These are phyloP conservation scores for Plicaturopsis crispa DNA, from an alignment of 768 basidiomycete species.

Conservation along the genomic window DNA sequence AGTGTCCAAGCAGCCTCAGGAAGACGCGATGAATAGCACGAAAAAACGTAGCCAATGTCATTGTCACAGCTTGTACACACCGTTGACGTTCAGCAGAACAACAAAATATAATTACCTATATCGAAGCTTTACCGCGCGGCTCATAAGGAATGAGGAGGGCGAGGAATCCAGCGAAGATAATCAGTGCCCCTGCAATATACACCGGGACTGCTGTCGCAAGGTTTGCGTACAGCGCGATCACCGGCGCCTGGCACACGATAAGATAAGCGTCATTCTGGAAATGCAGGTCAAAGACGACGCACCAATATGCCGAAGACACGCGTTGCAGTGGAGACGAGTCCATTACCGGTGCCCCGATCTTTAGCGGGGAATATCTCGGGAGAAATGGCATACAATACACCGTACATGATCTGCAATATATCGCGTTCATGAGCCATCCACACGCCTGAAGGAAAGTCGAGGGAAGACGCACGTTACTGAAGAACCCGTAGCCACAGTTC, in stretches of 20 bases:
- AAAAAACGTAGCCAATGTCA: no score
- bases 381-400: constrained; percentile 64
- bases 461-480: constrained; percentile 38
- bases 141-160: constrained; percentile 66
- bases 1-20: no score
- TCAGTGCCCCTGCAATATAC: constrained; percentile 60
- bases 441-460: constrained; percentile 1
- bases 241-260: constrained; percentile 40
- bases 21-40: no score
- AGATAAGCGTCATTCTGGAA: not conserved
- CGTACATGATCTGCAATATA: constrained; percentile 55
- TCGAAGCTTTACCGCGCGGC: constrained; percentile 64
- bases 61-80: no score
- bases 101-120: no score
- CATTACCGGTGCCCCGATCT: constrained; percentile 68
- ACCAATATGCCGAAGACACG: constrained; percentile 68
- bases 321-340: constrained; percentile 49
- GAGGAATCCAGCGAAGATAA: constrained; percentile 52
- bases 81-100: no score
- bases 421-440: constrained; percentile 1
- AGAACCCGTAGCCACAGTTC: constrained; percentile 74
- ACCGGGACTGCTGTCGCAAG: constrained; percentile 60
- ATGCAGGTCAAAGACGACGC: constrained; percentile 10
- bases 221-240: constrained; percentile 67
- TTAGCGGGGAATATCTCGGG: constrained; percentile 68